Evolutionary conservation across 768 basidiomycete genomes (phyloP).

Genomic region (Kwoniella botswanensis): DNA sequence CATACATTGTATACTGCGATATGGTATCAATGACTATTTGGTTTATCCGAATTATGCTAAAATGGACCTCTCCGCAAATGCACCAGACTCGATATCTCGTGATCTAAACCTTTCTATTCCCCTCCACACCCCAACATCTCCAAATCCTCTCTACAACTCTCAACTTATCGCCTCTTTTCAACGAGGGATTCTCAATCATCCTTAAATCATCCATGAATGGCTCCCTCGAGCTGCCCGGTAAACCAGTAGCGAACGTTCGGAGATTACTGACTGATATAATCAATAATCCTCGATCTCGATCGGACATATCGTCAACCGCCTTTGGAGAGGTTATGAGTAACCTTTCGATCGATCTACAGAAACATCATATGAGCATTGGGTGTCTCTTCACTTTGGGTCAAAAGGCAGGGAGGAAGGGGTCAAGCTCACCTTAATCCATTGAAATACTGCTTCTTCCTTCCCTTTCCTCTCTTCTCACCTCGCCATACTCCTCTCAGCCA

Average conservation of each 20-base stretch:
- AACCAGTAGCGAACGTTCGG: conserved; percentile 53
- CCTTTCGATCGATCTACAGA: conserved; percentile 50
- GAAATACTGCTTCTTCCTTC: conserved; percentile 68
- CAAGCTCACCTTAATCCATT: conserved; percentile 66
- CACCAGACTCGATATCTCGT: not conserved
- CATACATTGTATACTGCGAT: no score
- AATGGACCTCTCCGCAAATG: no score
- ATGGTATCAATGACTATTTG: no score
- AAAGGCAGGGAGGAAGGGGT: not conserved
- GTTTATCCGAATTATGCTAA: no score
- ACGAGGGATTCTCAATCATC: conserved; percentile 75
- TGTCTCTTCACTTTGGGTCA: not conserved
- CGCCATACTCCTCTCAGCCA: conserved; percentile 65
- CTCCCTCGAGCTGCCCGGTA: conserved; percentile 40
- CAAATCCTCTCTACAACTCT: conserved; percentile 83
- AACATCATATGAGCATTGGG: not conserved
- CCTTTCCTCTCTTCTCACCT: conserved; percentile 64
- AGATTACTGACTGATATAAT: conserved; percentile 53
- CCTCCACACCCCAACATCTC: conserved; percentile 73
- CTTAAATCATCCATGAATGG: conserved; percentile 84
- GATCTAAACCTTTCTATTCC: conserved; percentile 23
- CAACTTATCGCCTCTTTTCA: conserved; percentile 74
- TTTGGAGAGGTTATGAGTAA: conserved; percentile 50
- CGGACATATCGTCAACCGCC: conserved; percentile 49
- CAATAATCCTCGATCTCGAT: conserved; percentile 51